Evolutionary conservation across 2,329 filamentous ascomycete species (phyloP), one percentile per base, ranked within the genome.

Genomic region (Cytospora paraplurivora): DNA sequence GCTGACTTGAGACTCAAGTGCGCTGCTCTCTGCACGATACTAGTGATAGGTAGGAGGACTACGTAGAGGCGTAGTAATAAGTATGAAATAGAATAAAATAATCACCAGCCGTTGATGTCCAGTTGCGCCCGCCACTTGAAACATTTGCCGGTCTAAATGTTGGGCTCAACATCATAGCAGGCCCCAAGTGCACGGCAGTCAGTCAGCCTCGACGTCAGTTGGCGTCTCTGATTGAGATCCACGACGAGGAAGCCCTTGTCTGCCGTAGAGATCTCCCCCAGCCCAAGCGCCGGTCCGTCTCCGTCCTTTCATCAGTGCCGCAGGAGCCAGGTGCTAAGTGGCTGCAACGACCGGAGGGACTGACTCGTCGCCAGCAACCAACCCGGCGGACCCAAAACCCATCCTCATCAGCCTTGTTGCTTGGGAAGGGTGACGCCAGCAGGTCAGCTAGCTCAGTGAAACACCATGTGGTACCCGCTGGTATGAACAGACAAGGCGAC

Each of bases 141-240:
- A 2, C 8, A 10, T 10, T 37, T 8, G 35, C 35, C 27, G 27
- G 27, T 37, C 35, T 37, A 37, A 37, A 37, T 13, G 35, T 37
- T 37, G 13, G 21, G 44, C 44, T 19, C 44, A 47, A 21, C 44
- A 47, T 21, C n/a, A 47, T 37, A 13, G 35, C 35, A 37, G 35
- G 35, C 19, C 8, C 19, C 7, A 8, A 10, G 2, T 47, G n/a
- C 41, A 47, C 27, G 41, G 17, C 41, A 47, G 41, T n/a, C 17
- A 47, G n/a, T n/a, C 41, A 47, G 44, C 44, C 44, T 47, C 44
- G 44, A 47, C 44, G 44, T 47, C 44, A 47, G 44, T 17, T 47
- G 44, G 44, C 44, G 44, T 47, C 44, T 47, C 12, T 47, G 5
- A 47, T 47, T 47, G 44, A n/a, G 44, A 47, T 10, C 44, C 44